A percentile compares a stretch with the other conserved stretches of the same genome.
Evolutionary conservation across 768 basidiomycete genomes (phyloP).

Genomic region (Lentinula lateritia): DNA sequence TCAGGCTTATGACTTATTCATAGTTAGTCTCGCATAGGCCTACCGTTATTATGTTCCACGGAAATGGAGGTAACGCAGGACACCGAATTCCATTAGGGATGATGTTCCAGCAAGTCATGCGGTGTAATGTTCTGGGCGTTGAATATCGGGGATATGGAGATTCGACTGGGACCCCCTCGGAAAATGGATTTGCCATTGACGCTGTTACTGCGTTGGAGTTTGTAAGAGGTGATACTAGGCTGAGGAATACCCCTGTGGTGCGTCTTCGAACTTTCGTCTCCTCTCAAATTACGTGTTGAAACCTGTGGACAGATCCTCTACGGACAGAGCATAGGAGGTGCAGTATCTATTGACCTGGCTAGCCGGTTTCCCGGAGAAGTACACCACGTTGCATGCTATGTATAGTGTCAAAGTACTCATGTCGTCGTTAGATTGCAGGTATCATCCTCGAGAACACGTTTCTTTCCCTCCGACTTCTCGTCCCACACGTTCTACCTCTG

Average conservation of each 20-base stretch:
- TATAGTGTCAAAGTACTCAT: neutral
- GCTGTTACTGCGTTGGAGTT: slow-evolving; percentile 82
- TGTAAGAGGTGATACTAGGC: slow-evolving; percentile 52
- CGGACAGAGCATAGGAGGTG: slow-evolving; percentile 89
- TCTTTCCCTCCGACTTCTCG: slow-evolving; percentile 70
- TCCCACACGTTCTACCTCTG: slow-evolving; percentile 73
- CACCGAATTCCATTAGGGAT: slow-evolving; percentile 83
- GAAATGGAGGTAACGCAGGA: slow-evolving; percentile 82
- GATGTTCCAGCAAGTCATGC: slow-evolving; percentile 68
- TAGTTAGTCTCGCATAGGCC: slow-evolving; percentile 38
- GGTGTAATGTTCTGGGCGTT: slow-evolving; percentile 93
- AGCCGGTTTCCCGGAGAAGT: slow-evolving; percentile 71
- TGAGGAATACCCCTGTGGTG: slow-evolving; percentile 68
- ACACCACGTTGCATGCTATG: slow-evolving; percentile 8
- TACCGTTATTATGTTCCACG: slow-evolving; percentile 92
- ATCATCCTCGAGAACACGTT: slow-evolving; percentile 94
- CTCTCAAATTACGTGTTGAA: neutral
- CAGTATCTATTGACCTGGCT: slow-evolving; percentile 85
- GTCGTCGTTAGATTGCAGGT: slow-evolving; percentile 53
- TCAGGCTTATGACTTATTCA: neutral
- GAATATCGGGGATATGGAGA: slow-evolving; percentile 92
- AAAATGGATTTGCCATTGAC: slow-evolving; percentile 79
- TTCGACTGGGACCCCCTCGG: slow-evolving; percentile 83
- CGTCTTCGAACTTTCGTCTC: slow-evolving; percentile 14
- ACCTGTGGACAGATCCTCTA: slow-evolving; percentile 56